Percentiles rank a stretch among this genome's conserved stretches.
Evolutionary conservation across 2,329 filamentous ascomycete genomes (phyloP).

Genomic region (Penicillium sp.): DNA sequence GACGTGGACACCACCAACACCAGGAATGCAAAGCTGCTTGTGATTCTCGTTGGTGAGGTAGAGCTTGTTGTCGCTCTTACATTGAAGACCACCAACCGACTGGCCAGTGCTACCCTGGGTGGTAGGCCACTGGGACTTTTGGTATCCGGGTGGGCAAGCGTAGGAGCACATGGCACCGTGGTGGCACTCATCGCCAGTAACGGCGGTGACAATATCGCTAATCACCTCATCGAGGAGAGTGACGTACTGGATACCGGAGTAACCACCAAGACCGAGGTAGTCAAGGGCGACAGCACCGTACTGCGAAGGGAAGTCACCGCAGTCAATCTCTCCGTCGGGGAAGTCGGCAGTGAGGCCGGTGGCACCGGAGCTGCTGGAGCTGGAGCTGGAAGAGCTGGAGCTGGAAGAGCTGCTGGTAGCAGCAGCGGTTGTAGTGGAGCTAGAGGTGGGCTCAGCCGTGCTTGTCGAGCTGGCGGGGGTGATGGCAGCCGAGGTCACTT

Average conservation of each 20-base stretch:
- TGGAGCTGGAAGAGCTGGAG: slow-evolving; percentile 19
- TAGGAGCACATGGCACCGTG: slow-evolving; percentile 81
- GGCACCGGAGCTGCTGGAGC: slow-evolving; percentile 34
- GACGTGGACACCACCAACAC: slow-evolving; percentile 69
- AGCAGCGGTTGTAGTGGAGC: slow-evolving; percentile 18
- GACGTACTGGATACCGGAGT: slow-evolving; percentile 72
- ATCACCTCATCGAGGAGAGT: slow-evolving; percentile 58
- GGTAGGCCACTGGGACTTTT: slow-evolving; percentile 86
- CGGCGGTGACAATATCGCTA: slow-evolving; percentile 63
- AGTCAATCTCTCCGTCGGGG: slow-evolving; percentile 70
- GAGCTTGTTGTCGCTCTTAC: slow-evolving; percentile 70
- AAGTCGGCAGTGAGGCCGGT: slow-evolving; percentile 67
- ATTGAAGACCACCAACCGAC: slow-evolving; percentile 85
- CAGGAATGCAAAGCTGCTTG: slow-evolving; percentile 71
- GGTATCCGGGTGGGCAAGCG: slow-evolving; percentile 84
- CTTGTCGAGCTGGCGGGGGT: slow-evolving; percentile 29
- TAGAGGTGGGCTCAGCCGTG: slow-evolving; percentile 21
- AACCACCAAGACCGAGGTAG: slow-evolving; percentile 72
- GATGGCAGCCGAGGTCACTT: slow-evolving; percentile 48
- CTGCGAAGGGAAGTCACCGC: slow-evolving; percentile 70
- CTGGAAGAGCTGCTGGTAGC: slow-evolving; percentile 22
- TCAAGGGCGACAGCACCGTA: slow-evolving; percentile 74
- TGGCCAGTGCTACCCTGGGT: slow-evolving; percentile 76
- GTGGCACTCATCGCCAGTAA: slow-evolving; percentile 61
- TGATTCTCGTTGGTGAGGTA: slow-evolving; percentile 69